A percentile compares a stretch with the other conserved stretches of the same genome.
Conservation (phyloP, 164 flowering plant species). For the Buxus sempervirens region DNA sequence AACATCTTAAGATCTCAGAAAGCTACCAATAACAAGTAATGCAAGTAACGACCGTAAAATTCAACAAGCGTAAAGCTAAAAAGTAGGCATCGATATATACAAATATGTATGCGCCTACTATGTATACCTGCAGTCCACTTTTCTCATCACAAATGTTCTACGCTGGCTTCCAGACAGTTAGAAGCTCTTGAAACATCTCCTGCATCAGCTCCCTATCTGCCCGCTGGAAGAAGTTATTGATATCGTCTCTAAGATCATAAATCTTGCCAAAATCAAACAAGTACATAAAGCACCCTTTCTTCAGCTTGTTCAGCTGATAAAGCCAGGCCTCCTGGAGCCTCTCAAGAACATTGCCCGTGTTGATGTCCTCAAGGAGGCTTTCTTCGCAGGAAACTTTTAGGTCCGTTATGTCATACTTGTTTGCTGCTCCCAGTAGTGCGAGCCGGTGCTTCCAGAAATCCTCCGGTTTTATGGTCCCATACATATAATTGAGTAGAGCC, state of each 20-base stretch:
- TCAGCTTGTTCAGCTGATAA: slow-evolving; percentile 66
- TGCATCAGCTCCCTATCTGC: slow-evolving; percentile 76
- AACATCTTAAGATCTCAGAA: no score
- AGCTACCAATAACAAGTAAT: no score
- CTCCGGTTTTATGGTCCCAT: slow-evolving; percentile 76
- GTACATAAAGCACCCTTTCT: slow-evolving; percentile 75
- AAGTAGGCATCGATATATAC: no score
- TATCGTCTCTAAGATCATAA: slow-evolving; percentile 76
- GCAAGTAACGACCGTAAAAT: no score
- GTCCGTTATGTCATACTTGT: slow-evolving; percentile 73
- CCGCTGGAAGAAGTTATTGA: slow-evolving; percentile 55
- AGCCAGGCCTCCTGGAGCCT: slow-evolving; percentile 92
- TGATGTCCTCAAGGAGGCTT: slow-evolving; percentile 83
- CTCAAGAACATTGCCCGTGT: slow-evolving; percentile 78
- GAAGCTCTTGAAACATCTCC: slow-evolving; percentile 88
- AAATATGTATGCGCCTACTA: no score
- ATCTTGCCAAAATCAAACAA: slow-evolving; percentile 89
- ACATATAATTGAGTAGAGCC: slow-evolving; percentile 70
- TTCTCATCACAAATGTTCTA: slow-evolving; percentile 5
- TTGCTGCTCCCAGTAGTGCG: slow-evolving; percentile 74
- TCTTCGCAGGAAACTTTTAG: slow-evolving; percentile 82
- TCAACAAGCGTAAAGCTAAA: no score
- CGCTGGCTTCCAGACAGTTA: slow-evolving; percentile 73
- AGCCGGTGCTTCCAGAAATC: slow-evolving; percentile 87
- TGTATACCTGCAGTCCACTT: background rate